Evolutionary conservation across 441 rosid genomes (phyloP), one percentile per base, ranked within the genome.

Genomic region (Theobroma grandiflorum): DNA sequence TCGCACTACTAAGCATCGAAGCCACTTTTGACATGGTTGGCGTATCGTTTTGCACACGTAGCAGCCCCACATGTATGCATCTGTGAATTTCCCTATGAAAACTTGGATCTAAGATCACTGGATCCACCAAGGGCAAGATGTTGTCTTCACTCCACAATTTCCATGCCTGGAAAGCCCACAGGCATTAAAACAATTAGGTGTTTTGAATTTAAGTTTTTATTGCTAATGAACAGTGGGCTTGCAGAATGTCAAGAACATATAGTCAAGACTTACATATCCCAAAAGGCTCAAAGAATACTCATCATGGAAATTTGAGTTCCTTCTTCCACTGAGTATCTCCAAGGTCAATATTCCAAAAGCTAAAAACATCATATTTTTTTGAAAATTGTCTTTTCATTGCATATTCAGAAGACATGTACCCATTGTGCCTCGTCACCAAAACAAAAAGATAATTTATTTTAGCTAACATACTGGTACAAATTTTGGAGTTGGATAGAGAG

Each of bases 331-430:
- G 11, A 94, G 75, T 31, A 91, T 89, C 88, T 94, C 94, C 18
- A 94, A 72, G n/a, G 89, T 26, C 64, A 92, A 26, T 10, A 91
- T 90, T 4, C 95, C 89, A n/a, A 2, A 90, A 91, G 79, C 96
- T 91, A 42, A 88, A 94, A 7, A 94, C 90, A 50, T 91, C 95
- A 0, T 95, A 91, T 82, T 94, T 92, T 66, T 87, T 89, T 0
- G 91, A 94, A 72, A 91, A 92, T 0, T 61, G 65, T 10, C 93
- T 95, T 58, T 84, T 81, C 85, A 90, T 89, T 79, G 90, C 89
- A 77, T 92, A 94, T 74, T 94, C 96, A 4, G 90, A 91, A 6
- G 92, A 79, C 90, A 91, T 92, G 16, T 85, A 90, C 6, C 97
- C 92, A 43, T 92, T 90, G 82, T 79, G 87, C 45, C 14, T n/a